Evolutionary conservation across 208 protist species (phyloP).

Genomic region (Acanthamoeba lenticulata): DNA sequence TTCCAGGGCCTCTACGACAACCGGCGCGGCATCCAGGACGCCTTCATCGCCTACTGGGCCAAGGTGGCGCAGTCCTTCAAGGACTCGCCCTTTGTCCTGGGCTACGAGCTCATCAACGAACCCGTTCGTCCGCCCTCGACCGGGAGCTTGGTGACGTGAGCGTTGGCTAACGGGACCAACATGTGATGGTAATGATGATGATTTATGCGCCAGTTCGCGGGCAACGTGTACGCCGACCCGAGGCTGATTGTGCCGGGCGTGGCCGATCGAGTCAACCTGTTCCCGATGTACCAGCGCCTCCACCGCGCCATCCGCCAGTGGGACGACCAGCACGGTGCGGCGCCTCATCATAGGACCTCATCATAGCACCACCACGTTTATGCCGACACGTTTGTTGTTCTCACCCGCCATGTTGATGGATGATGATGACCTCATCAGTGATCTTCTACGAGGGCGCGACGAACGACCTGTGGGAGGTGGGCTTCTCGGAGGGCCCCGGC

Average conservation of each 20-base stretch:
- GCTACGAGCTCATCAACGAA: constrained; percentile 85
- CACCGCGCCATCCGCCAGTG: constrained; percentile 74
- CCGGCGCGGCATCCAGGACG: neutral
- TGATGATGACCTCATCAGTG: neutral
- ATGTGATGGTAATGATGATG: too few species aligned
- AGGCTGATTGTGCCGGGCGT: constrained; percentile 45
- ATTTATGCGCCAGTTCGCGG: constrained; percentile 62
- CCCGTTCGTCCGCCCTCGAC: too few species aligned
- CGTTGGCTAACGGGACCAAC: too few species aligned
- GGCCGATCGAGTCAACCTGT: constrained; percentile 52
- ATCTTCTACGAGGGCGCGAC: constrained; percentile 78
- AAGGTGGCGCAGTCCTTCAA: constrained; percentile 68
- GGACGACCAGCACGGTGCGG: constrained; percentile 73
- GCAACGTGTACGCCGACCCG: constrained; percentile 68
- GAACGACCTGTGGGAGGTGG: constrained; percentile 46
- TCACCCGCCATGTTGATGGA: neutral
- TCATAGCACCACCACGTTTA: too few species aligned
- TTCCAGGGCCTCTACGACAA: constrained; percentile 63
- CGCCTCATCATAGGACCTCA: too few species aligned
- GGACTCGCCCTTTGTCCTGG: constrained; percentile 64
- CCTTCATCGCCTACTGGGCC: constrained; percentile 68
- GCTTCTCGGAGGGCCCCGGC: constrained; percentile 73
- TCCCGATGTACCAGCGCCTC: constrained; percentile 77
- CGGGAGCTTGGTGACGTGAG: too few species aligned
- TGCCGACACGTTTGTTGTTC: too few species aligned